Base-by-base conservation (phyloP, 257 asterid species). In the Lavandula angustifolia region DNA sequence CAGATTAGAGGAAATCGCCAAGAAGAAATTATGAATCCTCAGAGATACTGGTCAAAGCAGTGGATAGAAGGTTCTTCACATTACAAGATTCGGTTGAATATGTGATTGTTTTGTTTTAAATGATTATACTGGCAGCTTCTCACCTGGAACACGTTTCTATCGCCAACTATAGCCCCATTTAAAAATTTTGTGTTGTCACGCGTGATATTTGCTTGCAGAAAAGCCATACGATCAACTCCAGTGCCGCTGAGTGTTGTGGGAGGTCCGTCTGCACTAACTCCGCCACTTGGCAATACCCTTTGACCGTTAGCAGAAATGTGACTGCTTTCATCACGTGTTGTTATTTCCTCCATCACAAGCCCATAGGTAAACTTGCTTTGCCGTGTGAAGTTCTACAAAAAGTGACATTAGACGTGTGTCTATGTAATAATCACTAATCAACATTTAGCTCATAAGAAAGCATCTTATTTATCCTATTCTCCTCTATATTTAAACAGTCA, bases 191-290 rank as follows among this genome's bases (percentile, higher is more conserved):
- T 94, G 78, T 86, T 90, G 83, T 94, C 99, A n/a, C 95, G 81
- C 11, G 99, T 90, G 72, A 94, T 86, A 76, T 90, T 94, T 56
- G 95, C 92, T 79, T 94, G 99, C 67, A 82, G 74, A 78, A 90
- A 87, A 56, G 84, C 96, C 97, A 94, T 77, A 7, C 81, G 94
- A 71, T 94, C 99, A 55, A 87, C 85, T 73, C 99, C 97, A 49
- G 95, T 90, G 74, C 96, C 99, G 67, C 99, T 94, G 64, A 94
- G 95, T 17, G 99, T 94, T 38, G 99, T 94, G 22, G 99, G 97
- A 56, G 99, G 99, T 72, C 99, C 99, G 82, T 94, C 99, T 31
- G 88, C 85, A 67, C 98, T 90, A 64, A 87, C 82, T 75, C 98
- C 98, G 60, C 99, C 99, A 79, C 87, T 90, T 44, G 99, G 95